Percentiles rank a stretch among this genome's conserved stretches.
Evolutionary conservation across 495 filamentous ascomycete species (phyloP).

Genomic region (Hypoxylon lienhwacheense): DNA sequence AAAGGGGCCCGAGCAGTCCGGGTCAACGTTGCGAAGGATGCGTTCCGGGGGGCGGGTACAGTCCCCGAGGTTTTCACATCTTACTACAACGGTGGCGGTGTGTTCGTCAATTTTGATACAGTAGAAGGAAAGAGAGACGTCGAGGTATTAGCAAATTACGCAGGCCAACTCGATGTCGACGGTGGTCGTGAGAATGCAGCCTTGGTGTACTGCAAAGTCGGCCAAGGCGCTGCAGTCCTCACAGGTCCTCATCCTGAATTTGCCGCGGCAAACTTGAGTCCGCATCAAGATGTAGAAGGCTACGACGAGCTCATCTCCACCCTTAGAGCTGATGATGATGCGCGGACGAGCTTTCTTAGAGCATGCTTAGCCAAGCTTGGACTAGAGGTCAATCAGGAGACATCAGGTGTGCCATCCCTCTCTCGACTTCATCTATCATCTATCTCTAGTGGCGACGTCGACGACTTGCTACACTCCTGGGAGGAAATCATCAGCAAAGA

Average conservation of each 20-base stretch:
- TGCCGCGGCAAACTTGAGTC: slow-evolving; percentile 74
- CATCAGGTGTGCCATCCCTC: slow-evolving; percentile 73
- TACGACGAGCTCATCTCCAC: slow-evolving; percentile 70
- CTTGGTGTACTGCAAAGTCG: slow-evolving; percentile 84
- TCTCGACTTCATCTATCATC: slow-evolving; percentile 85
- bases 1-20: slow-evolving; percentile 74
- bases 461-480: slow-evolving; percentile 66
- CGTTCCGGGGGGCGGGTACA: slow-evolving; percentile 52
- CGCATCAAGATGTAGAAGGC: slow-evolving; percentile 59
- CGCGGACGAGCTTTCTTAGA: slow-evolving; percentile 75
- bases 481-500: slow-evolving; percentile 69
- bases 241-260: slow-evolving; percentile 98
- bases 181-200: slow-evolving; percentile 72
- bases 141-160: slow-evolving; percentile 82
- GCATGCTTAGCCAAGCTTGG: slow-evolving; percentile 83
- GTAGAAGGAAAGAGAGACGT: slow-evolving; percentile 63
- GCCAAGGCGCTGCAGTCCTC: slow-evolving; percentile 77
- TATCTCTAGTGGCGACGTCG: slow-evolving; percentile 61
- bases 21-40: slow-evolving; percentile 64
- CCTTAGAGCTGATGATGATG: slow-evolving; percentile 69
- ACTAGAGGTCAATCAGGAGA: slow-evolving; percentile 70
- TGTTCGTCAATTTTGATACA: slow-evolving; percentile 92
- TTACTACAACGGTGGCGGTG: slow-evolving; percentile 95
- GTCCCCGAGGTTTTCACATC: slow-evolving; percentile 67
- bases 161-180: slow-evolving; percentile 73